Base-by-base conservation (phyloP, 1,284 basidiomycete species). In the Cryptococcus maquisensis region DNA sequence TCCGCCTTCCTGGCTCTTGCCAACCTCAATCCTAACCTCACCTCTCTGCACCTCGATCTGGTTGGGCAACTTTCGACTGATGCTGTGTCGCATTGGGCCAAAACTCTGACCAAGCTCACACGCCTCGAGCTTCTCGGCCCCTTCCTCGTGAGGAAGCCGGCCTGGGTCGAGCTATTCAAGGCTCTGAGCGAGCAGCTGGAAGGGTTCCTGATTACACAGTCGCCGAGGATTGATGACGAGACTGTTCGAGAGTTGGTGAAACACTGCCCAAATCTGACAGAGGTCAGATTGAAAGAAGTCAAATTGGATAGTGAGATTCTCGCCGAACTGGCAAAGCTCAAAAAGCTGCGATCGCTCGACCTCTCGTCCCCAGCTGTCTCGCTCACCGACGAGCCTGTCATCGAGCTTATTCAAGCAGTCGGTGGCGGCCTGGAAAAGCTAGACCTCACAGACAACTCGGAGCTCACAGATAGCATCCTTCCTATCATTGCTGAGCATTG, bases 81-180 rank as follows among this genome's bases (percentile, higher is more conserved):
- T 0, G 84, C 86, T 20, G 75, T 97, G 38, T 72, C 77, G 12
- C 75, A 81, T 1, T 92, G 90, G 83, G 80, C 80, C 12, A 79
- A 74, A 6, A 81, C 82, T 2, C 80, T 98, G 23, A 83, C 82
- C 1, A 71, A 82, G 8, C 82, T 98, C 37, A 81, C 77, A 18
- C 82, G 82, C 21, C 67, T 98, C 8, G 87, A 90, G 66, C 85
- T 98, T 6, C 85, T 90, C 24, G 95, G 89, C 0, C 90, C 92
- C 0, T 97, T 92, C 76, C 84, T 96, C 23, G 86, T 96, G 24
- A 84, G 86, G 44, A 78, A 83, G 7, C 79, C 83, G 6, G 83
- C 83, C 0, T 98, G 95, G 93, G 78, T 83, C 44, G 68, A 77
- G 0, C 92, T 96, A 76, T 84, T 97, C 73, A 74, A 81, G 43